Base-by-base conservation (phyloP, 2,329 filamentous ascomycete species). In the Trichophyton benhamiae region DNA sequence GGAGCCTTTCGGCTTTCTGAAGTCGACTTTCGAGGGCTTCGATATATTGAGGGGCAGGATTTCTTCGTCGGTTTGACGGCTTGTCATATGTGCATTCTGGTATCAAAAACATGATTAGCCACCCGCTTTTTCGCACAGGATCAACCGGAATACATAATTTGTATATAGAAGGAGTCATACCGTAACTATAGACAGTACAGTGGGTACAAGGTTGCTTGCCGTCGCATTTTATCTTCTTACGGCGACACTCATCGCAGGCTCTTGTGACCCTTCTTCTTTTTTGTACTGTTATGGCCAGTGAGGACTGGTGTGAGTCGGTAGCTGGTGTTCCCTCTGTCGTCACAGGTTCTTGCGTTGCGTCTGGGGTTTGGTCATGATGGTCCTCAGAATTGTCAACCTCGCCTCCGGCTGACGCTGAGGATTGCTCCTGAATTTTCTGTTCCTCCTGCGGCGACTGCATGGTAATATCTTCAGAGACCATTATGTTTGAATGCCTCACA, bases 141-240 rank as follows among this genome's bases (percentile, higher is more conserved):
- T n/a, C 30, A 27, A 46, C 17, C 33, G 33, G 33, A 38, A 38
- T 38, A 38, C 4, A 38, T 38, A 41, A 30, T n/a, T 27, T 38
- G 36, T 38, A 30, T 38, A 38, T 9, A 7, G 25, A 42, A 52
- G 60, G 44, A 62, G 36, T 68, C 81, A 71, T 81, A 96, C 94
- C 92, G 79, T 99, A 99, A 72, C 91, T 96, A 75, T 99, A 99
- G 58, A 97, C 91, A 9, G 91, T 95, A 74, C 94, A 99, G 75
- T 97, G 94, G 0, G 91, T 96, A 75, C 89, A 94, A 8, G 89
- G 89, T 72, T 91, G 88, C 73, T 91, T 90, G 67, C 88, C 88
- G 72, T 91, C 88, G 68, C 88, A 92, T 72, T 91, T 92, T 70
- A 92, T 92, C 75, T 92, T 92, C 73, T 92, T 92, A 67, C 88